Conservation (phyloP, 2,329 filamentous ascomycete genomes). For the Xylariaceae sp. region DNA sequence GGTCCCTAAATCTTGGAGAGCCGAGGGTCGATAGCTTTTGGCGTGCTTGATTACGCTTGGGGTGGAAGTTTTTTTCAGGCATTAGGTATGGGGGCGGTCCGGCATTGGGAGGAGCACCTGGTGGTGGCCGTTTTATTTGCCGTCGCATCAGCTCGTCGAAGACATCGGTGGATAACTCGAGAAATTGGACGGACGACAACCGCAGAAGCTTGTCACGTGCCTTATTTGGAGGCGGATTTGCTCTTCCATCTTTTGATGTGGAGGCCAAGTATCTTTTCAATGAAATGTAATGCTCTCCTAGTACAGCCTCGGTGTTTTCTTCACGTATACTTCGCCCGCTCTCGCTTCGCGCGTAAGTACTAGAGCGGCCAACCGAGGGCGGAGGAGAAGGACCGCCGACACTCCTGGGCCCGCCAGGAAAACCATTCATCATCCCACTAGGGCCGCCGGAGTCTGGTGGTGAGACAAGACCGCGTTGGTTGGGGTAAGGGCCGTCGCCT, state of each 20-base stretch:
- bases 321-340: constrained; percentile 64
- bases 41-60: constrained; percentile 96
- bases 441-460: constrained; percentile 72
- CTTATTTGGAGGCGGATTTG: constrained; percentile 78
- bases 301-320: constrained; percentile 67
- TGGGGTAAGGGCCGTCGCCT: constrained; percentile 59
- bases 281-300: constrained; percentile 81
- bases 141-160: constrained; percentile 92
- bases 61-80: constrained; percentile 90
- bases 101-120: constrained; percentile 56
- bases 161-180: constrained; percentile 96
- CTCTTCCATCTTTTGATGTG: constrained; percentile 75
- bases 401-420: constrained; percentile 61
- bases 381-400: constrained; percentile 79
- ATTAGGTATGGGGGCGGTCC: constrained; percentile 74
- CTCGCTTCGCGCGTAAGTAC: constrained; percentile 73
- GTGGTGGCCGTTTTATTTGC: constrained; percentile 68
- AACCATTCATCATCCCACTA: constrained; percentile 66
- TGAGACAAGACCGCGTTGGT: constrained; percentile 65
- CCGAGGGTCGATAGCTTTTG: constrained; percentile 92
- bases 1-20: constrained; percentile 83
- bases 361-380: constrained; percentile 84
- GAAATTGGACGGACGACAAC: constrained; percentile 90
- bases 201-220: constrained; percentile 93
- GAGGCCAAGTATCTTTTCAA: constrained; percentile 77